phyloP scores from a whole-genome alignment of 331 rosid genomes.

The Pyrus hybrid region DNA sequence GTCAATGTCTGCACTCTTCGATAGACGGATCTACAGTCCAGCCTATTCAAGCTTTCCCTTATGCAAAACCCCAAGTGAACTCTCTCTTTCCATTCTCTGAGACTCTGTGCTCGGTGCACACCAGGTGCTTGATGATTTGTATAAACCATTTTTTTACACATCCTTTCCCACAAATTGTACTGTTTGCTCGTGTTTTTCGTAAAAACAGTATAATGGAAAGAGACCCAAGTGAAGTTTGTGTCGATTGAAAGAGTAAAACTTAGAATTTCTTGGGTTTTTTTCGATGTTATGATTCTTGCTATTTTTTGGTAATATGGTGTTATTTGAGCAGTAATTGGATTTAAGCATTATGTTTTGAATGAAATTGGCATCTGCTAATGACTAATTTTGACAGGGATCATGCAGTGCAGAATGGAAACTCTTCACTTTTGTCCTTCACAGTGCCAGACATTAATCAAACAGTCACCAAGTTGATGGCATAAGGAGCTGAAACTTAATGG shows the following conservation, averaged over 20 bases:
- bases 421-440: constrained; percentile 57
- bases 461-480: constrained; percentile 46
- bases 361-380: constrained; percentile 11
- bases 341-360: neutral
- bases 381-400: constrained; percentile 44
- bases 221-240: neutral
- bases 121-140: constrained; percentile 21
- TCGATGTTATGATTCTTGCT: neutral
- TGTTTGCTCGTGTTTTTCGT: neutral
- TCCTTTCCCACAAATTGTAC: neutral
- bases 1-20: constrained; percentile 67
- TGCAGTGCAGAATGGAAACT: constrained; percentile 44
- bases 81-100: neutral
- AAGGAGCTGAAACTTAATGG: constrained; percentile 69
- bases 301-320: neutral
- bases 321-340: neutral
- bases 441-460: constrained; percentile 48
- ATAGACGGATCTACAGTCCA: constrained; percentile 85
- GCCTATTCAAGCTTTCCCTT: constrained; percentile 73
- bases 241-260: too few relatives aligned
- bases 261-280: neutral
- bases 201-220: neutral
- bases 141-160: neutral
- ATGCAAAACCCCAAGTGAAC: constrained; percentile 56
- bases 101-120: constrained; percentile 2